Evolutionary conservation across 805 yeast species (phyloP).

Genomic region (Komagataella pastoris): DNA sequence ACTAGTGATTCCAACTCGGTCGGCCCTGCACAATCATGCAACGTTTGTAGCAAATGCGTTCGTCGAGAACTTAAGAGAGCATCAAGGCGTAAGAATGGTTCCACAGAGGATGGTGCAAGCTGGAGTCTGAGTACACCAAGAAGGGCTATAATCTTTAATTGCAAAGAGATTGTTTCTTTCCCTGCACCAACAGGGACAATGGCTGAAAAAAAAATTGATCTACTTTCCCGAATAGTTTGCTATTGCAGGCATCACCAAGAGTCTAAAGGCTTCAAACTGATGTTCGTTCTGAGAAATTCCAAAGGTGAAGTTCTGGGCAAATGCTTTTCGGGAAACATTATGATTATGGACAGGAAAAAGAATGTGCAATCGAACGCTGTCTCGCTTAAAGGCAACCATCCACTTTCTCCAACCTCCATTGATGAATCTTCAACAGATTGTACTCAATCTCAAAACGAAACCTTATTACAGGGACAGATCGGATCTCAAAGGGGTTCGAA

Average conservation of each 20-base stretch:
- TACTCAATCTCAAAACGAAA: neutral
- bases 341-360: constrained; percentile 93
- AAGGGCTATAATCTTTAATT: constrained; percentile 82
- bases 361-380: constrained; percentile 16
- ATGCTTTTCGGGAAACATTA: constrained; percentile 57
- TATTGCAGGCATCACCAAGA: constrained; percentile 94
- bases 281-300: constrained; percentile 53
- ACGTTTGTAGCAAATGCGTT: constrained; percentile 79
- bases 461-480: neutral
- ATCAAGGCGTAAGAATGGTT: constrained; percentile 76
- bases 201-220: constrained; percentile 26
- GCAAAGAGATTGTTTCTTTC: constrained; percentile 73
- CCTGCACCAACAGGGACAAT: constrained; percentile 36
- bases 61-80: constrained; percentile 92
- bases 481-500: constrained; percentile 5
- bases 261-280: constrained; percentile 65
- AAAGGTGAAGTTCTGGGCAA: constrained; percentile 57
- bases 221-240: constrained; percentile 74
- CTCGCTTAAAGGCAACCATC: constrained; percentile 9
- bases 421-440: constrained; percentile 16
- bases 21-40: constrained; percentile 28
- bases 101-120: constrained; percentile 57
- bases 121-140: constrained; percentile 67
- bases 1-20: constrained; percentile 1
- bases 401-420: constrained; percentile 16